Base-by-base conservation (phyloP, 202 grass and related monocot genomes). In the Digitaria exilis region DNA sequence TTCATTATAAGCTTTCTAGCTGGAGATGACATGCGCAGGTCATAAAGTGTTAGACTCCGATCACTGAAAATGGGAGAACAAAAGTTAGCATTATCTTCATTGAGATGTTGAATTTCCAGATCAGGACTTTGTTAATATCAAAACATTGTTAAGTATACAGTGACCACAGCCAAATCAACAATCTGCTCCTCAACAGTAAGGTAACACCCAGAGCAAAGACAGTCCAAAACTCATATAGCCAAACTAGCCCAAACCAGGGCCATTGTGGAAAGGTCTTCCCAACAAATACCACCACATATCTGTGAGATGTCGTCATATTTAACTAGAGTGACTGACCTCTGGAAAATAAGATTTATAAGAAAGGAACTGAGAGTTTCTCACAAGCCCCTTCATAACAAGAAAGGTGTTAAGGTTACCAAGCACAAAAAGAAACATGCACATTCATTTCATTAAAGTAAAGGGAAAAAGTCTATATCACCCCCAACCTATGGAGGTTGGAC, bases 1-100 rank as follows among this genome's bases (percentile, higher is more conserved):
- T 93, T 91, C 96, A 94, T 94, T 80, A 98, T 94, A 79, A 96
- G 70, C 80, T 98, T 98, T 88, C 89, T 95, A 88, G 82, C 91
- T 76, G 93, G 91, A n/a, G 96, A 92, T 71, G 96, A 98, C 86
- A 89, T 94, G 77, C 93, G 96, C 37, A 98, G 59, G 58, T 98
- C 96, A 92, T 92, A 98, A 66, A 98, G 83, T 81, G 82, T 87
- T 87, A 98, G 87, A 73, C 96, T 94, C 69, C 96, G 87, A 84
- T 98, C 96, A 67, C 96, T 98, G 78, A 55, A 88, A 78, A 68
- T 37, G 51, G 48, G 30, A 60, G 3, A n/a, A 86, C 10, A 57
- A 14, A 80, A 32, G 14, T 69, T 55, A 71, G 24, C 18, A 78
- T 49, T 64, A 17, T 49, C 26, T 48, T 78, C 37, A 77, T 51